Base-by-base conservation (phyloP, 257 asterid species). In the Marsdenia floribunda region DNA sequence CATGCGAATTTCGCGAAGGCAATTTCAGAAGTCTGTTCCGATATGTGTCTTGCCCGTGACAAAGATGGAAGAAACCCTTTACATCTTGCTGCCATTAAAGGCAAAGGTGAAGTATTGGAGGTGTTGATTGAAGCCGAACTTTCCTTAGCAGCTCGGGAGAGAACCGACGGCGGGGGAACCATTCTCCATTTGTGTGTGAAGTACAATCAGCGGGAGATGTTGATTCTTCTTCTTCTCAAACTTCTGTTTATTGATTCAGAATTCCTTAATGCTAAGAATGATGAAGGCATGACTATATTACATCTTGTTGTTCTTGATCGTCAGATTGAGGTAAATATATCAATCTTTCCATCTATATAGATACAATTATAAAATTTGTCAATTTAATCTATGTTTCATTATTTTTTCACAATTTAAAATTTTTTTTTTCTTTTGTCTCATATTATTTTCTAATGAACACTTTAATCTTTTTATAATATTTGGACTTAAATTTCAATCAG, bases 111-210 rank as follows among this genome's bases (percentile, higher is more conserved):
- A 0, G 82, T 37, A 1, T 11, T 88, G 77, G 63, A 77, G 11
- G 81, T 80, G 72, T 55, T 88, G 79, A 0, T 82, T 46, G 16
- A 0, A 15, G 53, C 6, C 29, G 59, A n/a, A 29, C 33, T 29
- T 42, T 74, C 81, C 2, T 63, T 49, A 0, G 85, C 84, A 24
- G 87, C 80, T 53, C 59, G 71, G 12, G 67, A 67, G 74, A 71
- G 10, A 38, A 76, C 71, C 3, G 78, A 78, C 11, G 19, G 73
- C 0, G 73, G 66, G 3, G 78, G 73, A 10, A 82, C 72, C 1
- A 24, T 79, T 22, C 78, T 86, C 15, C 90, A 88, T 61, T 75
- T 86, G 38, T 86, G 87, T 29, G 85, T 88, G 9, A 81, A 84
- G 42, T 53, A 47, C 26, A 11, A 26, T 29, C 78, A 49, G 69